Evolutionary conservation across 1,139 yeast species (phyloP).

Genomic region (Candida anutae): DNA sequence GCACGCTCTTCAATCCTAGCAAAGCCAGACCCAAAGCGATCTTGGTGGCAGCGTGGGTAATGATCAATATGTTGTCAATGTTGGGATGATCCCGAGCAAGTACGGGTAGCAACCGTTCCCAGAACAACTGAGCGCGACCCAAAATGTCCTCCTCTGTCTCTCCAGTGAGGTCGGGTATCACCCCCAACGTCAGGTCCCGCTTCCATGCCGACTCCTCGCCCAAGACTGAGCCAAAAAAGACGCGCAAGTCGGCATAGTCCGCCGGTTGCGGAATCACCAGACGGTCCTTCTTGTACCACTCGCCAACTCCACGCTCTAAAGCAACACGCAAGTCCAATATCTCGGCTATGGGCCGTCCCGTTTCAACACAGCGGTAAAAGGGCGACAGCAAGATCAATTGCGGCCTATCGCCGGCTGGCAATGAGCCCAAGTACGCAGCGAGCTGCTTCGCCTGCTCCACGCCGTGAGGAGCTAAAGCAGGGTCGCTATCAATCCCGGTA

Average conservation of each 20-base stretch:
- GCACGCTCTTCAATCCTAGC: conserved; percentile 38
- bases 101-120: conserved; percentile 42
- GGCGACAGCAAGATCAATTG: conserved; percentile 71
- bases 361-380: conserved; percentile 83
- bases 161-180: conserved; percentile 50
- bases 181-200: conserved; percentile 34
- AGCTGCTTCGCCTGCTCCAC: conserved; percentile 71
- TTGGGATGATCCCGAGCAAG: conserved; percentile 50
- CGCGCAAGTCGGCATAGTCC: conserved; percentile 33
- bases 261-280: conserved; percentile 55
- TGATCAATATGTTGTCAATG: conserved; percentile 47
- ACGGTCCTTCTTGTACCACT: conserved; percentile 56
- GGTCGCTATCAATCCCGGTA: conserved; percentile 78
- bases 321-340: conserved; percentile 47
- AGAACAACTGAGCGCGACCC: conserved; percentile 42
- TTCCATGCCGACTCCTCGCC: conserved; percentile 32
- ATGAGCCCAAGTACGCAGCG: conserved; percentile 39
- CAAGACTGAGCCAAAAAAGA: conserved; percentile 43
- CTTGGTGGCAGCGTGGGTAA: conserved; percentile 82
- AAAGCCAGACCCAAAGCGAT: conserved; percentile 71
- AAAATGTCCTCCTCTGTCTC: conserved; percentile 61
- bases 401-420: conserved; percentile 42
- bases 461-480: conserved; percentile 74
- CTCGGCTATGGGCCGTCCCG: conserved; percentile 62
- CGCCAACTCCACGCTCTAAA: conserved; percentile 69